Percentiles rank a stretch among this genome's conserved stretches.
Conservation (phyloP, 768 basidiomycete genomes). For the Psilocybe tampanensis region DNA sequence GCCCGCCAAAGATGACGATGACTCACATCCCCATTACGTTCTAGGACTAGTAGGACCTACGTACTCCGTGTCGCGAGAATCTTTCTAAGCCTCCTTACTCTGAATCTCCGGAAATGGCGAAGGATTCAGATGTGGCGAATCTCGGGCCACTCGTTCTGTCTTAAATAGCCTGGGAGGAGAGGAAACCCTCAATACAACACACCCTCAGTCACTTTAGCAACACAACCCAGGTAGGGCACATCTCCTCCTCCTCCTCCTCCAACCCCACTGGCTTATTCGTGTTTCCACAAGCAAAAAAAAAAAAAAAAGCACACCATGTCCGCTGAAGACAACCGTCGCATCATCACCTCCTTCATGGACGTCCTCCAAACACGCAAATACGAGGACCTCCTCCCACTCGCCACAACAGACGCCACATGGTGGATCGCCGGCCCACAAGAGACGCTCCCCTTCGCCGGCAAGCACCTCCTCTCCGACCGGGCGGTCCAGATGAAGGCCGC, state of each 20-base stretch:
- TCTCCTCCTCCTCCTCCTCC: not conserved
- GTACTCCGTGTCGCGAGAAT: no score
- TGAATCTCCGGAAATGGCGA: no score
- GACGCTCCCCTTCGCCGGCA: not conserved
- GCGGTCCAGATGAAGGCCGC: not conserved
- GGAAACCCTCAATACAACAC: no score
- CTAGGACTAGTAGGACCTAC: no score
- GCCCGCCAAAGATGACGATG: no score
- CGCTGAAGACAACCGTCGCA: slow-evolving; percentile 1
- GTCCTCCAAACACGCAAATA: not conserved
- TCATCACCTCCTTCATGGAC: not conserved
- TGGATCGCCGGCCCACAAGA: slow-evolving; percentile 1
- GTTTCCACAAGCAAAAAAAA: not conserved
- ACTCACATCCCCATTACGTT: no score
- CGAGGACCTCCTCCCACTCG: not conserved
- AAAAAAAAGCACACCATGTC: not conserved
- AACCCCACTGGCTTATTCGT: not conserved
- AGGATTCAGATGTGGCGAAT: no score
- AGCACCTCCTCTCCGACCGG: not conserved
- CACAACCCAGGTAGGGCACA: no score
- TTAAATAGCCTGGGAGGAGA: no score
- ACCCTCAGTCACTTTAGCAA: no score
- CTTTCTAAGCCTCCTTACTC: no score
- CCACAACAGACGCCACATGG: not conserved
- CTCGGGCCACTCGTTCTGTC: no score